These are phyloP conservation scores for Populus deltoides DNA, from an alignment of 345 rosid species.

Conservation along the genomic window DNA sequence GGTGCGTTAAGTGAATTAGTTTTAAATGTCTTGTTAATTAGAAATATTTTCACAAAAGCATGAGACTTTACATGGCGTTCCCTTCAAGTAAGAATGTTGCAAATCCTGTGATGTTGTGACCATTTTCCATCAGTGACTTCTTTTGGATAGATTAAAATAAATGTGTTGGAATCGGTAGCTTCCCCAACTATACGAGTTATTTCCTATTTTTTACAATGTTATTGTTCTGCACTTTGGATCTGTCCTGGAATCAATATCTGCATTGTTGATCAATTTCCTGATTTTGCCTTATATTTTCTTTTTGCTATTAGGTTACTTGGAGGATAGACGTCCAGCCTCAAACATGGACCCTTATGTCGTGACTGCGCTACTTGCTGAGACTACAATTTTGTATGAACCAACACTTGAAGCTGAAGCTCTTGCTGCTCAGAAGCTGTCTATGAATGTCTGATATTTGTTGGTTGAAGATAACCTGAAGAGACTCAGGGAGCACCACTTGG, in stretches of 20 bases:
- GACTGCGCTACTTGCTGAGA: conserved; percentile 68
- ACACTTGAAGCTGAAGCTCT: conserved; percentile 79
- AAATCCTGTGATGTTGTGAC: neutral
- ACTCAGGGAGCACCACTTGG: conserved; percentile 9
- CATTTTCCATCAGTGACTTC: neutral
- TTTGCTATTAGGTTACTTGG: conserved; percentile 62
- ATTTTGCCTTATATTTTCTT: neutral
- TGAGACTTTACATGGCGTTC: neutral
- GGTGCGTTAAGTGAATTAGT: neutral
- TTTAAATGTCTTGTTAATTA: neutral
- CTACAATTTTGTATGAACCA: conserved; percentile 78
- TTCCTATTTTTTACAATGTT: no score
- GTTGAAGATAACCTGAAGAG: conserved; percentile 13
- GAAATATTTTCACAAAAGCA: neutral
- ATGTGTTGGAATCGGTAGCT: neutral
- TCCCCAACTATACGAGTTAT: neutral
- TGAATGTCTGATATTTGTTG: conserved; percentile 49
- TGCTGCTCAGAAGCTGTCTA: conserved; percentile 73
- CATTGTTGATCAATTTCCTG: conserved; percentile 18
- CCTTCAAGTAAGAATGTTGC: neutral
- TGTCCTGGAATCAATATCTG: neutral
- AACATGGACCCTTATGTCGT: conserved; percentile 91
- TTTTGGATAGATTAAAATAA: neutral
- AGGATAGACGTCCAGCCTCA: conserved; percentile 89
- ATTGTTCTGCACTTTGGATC: neutral